phyloP scores from a whole-genome alignment of 2,329 filamentous ascomycete species.

The Exserohilum turcica region DNA sequence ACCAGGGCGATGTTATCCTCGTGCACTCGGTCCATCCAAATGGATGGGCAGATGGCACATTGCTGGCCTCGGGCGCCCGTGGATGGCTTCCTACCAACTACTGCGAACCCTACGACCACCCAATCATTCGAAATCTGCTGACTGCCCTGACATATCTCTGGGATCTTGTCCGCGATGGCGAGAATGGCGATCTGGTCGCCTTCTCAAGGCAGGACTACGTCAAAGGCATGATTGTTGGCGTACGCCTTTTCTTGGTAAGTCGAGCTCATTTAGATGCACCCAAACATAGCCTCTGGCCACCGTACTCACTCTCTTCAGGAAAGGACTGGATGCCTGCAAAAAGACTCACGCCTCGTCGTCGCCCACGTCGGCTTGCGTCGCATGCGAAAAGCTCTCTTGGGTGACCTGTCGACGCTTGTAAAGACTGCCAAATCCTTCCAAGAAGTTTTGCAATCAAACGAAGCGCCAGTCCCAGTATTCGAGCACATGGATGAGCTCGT shows the following conservation, averaged over 20 bases:
- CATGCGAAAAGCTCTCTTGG: slow-evolving; percentile 83
- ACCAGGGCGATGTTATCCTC: slow-evolving; percentile 88
- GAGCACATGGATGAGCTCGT: slow-evolving; percentile 91
- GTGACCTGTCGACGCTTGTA: slow-evolving; percentile 86
- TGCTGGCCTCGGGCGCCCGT: slow-evolving; percentile 81
- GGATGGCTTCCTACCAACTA: slow-evolving; percentile 99
- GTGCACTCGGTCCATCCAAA: slow-evolving; percentile 98
- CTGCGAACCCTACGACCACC: slow-evolving; percentile 91
- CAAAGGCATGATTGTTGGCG: slow-evolving; percentile 89
- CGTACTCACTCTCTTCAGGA: slow-evolving; percentile 62
- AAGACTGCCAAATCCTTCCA: slow-evolving; percentile 87
- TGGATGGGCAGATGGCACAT: slow-evolving; percentile 96
- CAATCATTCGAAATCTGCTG: slow-evolving; percentile 81
- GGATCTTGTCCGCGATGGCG: slow-evolving; percentile 82
- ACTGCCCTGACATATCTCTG: slow-evolving; percentile 89
- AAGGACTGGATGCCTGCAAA: slow-evolving; percentile 82
- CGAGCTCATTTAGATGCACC: background rate
- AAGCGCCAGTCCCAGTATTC: slow-evolving; percentile 59
- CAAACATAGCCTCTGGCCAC: background rate
- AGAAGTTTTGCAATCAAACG: slow-evolving; percentile 63
- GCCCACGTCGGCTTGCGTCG: slow-evolving; percentile 76
- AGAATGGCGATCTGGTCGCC: slow-evolving; percentile 73
- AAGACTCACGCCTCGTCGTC: slow-evolving; percentile 77
- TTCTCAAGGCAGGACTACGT: slow-evolving; percentile 94
- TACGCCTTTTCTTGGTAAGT: slow-evolving; percentile 83